Base-by-base conservation (phyloP, 306 rosid genomes). In the Mucuna pruriens region DNA sequence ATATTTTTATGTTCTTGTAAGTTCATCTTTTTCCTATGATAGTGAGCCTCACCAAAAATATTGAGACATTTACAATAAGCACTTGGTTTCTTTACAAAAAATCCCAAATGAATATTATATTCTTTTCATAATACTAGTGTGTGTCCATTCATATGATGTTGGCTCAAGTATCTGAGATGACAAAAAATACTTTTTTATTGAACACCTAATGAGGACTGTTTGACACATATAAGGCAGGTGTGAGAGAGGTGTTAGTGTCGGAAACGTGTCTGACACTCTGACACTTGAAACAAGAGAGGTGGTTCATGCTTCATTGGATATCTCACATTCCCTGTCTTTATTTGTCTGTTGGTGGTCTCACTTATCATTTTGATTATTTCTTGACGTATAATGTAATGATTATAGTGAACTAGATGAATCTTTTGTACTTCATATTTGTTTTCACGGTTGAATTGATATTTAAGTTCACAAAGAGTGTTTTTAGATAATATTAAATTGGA, bases 301-400 rank as follows among this genome's bases (percentile, higher is more conserved):
- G 8, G 8, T 58, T 5, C 9, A 25, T 25, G 19, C 65, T 25
- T 25, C 38, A 58, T 58, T 33, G 1, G 12, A 58, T 58, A 23
- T 6, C 19, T 9, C 9, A 19, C 44, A 8, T 16, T 69, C 38
- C 31, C 22, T 19, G 46, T 60, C 61, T 38, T 31, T 40, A 26
- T 20, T 70, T 80, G 54, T 39, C 63, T 76, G 31, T 57, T 79
- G 62, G 38, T 77, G 45, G 45, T 79, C 74, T 63, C 66, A 51
- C 29, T 66, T 8, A 26, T 86, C 74, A 29, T 45, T 71, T 65
- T 54, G 19, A 79, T 80, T 51, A 25, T 74, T 63, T 80, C 44
- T 73, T 55, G 42, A 31, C 20, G 71, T 17, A 36, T 67, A 36
- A 12, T 38, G 68, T 17, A 36, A 54, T 9, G 0, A 49, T 51